phyloP scores from a whole-genome alignment of 495 filamentous ascomycete species.

The Lasiosphaeria hispida region DNA sequence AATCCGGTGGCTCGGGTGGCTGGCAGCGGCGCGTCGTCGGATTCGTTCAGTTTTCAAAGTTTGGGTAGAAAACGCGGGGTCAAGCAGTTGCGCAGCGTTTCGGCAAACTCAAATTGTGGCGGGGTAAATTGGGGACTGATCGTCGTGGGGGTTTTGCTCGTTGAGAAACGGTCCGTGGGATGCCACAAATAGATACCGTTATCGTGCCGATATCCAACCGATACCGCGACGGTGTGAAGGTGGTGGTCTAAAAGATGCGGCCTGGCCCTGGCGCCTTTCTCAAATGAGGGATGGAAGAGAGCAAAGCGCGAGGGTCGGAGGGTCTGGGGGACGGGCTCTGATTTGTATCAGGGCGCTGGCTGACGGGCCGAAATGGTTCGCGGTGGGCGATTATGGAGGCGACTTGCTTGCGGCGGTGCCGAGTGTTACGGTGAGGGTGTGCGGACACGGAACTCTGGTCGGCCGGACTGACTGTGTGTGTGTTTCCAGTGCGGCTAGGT shows the following conservation, averaged over 20 bases:
- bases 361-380: too few species aligned
- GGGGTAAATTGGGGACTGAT: slow-evolving; percentile 1
- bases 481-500: background rate
- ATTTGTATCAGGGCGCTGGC: too few species aligned
- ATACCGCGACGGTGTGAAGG: too few species aligned
- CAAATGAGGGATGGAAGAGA: too few species aligned
- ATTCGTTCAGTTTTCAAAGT: background rate
- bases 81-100: slow-evolving; percentile 3
- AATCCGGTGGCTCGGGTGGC: slow-evolving; percentile 10
- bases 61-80: slow-evolving; percentile 7
- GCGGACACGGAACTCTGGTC: slow-evolving; percentile 4
- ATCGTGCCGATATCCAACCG: background rate
- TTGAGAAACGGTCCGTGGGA: slow-evolving; percentile 11
- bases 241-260: too few species aligned
- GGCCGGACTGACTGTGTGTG: background rate
- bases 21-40: slow-evolving; percentile 2
- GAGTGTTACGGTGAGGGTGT: background rate
- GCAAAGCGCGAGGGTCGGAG: too few species aligned
- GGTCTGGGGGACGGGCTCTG: too few species aligned
- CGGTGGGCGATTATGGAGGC: too few species aligned
- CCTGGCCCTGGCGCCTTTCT: too few species aligned
- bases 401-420: too few species aligned
- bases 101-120: slow-evolving; percentile 13
- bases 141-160: background rate
- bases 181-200: background rate